Evolutionary conservation across 192 early-diverging fungal genomes (phyloP), one percentile per base, ranked within the genome.

Genomic region (Backusella liffmaniae): DNA sequence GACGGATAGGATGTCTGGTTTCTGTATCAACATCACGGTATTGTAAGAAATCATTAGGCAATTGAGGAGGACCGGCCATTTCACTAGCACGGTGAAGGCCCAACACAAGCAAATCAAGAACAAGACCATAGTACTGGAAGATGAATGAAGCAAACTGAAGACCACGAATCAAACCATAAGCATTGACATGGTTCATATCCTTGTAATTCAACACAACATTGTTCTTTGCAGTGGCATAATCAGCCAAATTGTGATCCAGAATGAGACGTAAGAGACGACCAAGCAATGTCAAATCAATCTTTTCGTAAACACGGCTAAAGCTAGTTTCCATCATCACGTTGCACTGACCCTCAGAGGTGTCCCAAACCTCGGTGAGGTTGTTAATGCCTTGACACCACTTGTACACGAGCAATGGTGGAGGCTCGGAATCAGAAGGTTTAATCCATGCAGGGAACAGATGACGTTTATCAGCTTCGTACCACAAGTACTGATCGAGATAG

Each of bases 141-240:
- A 99, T 93, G 79, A 99, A 99, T 32, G 94, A 94, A 39, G 95
- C 94, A 76, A 99, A 99, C 83, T 99, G 98, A 68, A 99, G 89
- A 66, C 98, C 98, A 76, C 97, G 94, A 76, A 99, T 94, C 44
- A 99, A 86, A 73, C 98, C 98, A 80, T 94, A 97, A 26, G 96
- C 88, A 83, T 99, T 99, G 59, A 97, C 94, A 82, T 99, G 98
- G 84, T 95, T 95, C 98, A 99, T 99, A 76, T 99, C 98, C 87
- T 98, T 99, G 88, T 97, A 99, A 75, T 90, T 96, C 66, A 99
- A 82, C 15, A 93, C 95, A 41, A 99, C 92, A 87, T 99, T 99
- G 88, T 99, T 99, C 87, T 99, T 99, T 76, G 97, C 96, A 0
- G 98, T 98, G 91, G 98, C 97, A 81, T 99, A 99, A 77, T 99